Evolutionary conservation across 257 asterid genomes (phyloP).

Genomic region (Rauvolfia tetraphylla): DNA sequence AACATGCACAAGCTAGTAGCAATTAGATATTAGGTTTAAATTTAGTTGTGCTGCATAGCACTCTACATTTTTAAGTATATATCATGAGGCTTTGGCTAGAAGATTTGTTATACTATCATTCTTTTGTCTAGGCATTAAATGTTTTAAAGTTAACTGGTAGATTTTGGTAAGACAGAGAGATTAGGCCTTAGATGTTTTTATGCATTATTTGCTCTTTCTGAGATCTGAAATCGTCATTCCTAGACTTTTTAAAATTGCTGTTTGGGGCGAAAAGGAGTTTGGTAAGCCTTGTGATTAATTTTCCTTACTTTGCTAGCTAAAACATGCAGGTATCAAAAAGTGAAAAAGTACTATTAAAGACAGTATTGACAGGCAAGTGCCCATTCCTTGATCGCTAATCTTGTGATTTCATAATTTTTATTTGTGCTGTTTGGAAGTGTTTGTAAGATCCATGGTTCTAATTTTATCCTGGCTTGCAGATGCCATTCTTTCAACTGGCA

Average conservation of each 20-base stretch:
- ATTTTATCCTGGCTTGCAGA: conserved; percentile 29
- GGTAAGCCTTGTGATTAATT: background rate
- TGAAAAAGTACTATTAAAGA: conserved; percentile 35
- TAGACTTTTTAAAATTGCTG: background rate
- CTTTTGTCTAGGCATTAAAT: background rate
- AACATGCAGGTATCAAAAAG: conserved; percentile 41
- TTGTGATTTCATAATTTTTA: background rate
- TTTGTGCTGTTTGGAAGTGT: background rate
- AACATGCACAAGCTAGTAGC: background rate
- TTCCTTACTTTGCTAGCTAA: conserved; percentile 15
- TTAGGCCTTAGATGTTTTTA: background rate
- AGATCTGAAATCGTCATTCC: background rate
- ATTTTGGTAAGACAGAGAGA: background rate
- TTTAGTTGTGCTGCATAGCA: no score
- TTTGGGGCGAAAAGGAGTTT: background rate
- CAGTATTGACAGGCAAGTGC: conserved; percentile 38
- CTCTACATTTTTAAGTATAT: background rate
- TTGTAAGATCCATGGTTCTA: background rate
- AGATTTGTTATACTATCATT: background rate
- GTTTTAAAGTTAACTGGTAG: background rate
- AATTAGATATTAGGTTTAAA: no score
- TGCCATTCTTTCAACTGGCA: conserved; percentile 25
- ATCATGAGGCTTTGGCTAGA: background rate
- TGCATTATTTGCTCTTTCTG: background rate
- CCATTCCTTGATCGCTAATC: background rate